Base-by-base conservation (phyloP, 148 eudicot species). In the Rhododendron mucronatum region DNA sequence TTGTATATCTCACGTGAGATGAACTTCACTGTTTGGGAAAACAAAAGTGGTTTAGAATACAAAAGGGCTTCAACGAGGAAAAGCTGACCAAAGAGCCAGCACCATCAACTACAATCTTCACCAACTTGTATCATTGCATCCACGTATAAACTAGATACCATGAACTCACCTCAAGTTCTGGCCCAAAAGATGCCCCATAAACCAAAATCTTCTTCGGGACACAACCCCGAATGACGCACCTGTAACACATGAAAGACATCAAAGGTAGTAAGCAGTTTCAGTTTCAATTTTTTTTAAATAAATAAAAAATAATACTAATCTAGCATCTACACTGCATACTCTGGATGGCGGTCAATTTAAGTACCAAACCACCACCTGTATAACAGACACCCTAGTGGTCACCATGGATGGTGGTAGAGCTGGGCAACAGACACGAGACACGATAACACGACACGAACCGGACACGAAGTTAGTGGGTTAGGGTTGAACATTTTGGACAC, bases 211-310 rank as follows among this genome's bases (percentile, higher is more conserved):
- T 97, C 89, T 97, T 97, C 26, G 99, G 99, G 87, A 97, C 99
- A 93, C 99, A 97, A n/a, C 99, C 99, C 85, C 98, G 98, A 85
- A 97, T 93, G 47, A 97, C 99, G 89, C 99, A 97, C 86, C 99
- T 95, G 92, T 30, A 90, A 84, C 77, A 82, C 39, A 82, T 51
- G 86, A n/a, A 28, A 88, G 75, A 83, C 75, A 9, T 81, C 59
- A 67, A 41, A 83, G 23, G 28, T 67, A 11, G 30, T 83, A 45
- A 23, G 20, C 50, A 20, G 47, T 44, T 83, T 59, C 30, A 35
- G 10, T 37, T 82, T 82, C 47, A 82, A 53, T 30, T 48, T 47
- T 21, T 74, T 51, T 48, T 23, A 1, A 85, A 59, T 47, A 63
- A 80, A 39, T 47, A 41, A 10, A 51, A 61, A 21, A 48, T 5